Conservation (phyloP, 2,329 filamentous ascomycete species). For the Pseudogymnoascus sp. region DNA sequence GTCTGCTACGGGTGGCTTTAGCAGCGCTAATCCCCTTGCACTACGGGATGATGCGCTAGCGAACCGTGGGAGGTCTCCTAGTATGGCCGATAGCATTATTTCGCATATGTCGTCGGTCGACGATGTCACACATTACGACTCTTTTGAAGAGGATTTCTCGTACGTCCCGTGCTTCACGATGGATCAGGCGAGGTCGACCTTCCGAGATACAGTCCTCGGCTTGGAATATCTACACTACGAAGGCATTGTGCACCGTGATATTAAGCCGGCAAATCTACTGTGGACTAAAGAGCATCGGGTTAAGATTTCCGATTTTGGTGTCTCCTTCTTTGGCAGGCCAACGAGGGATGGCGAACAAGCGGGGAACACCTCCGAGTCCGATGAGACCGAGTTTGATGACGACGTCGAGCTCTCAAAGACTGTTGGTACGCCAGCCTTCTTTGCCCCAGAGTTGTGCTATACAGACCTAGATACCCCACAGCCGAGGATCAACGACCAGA, state of each 20-base stretch:
- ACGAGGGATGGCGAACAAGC: slow-evolving; percentile 75
- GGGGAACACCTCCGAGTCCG: slow-evolving; percentile 67
- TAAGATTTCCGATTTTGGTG: slow-evolving; percentile 98
- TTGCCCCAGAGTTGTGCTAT: slow-evolving; percentile 91
- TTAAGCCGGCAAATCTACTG: slow-evolving; percentile 84
- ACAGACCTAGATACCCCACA: slow-evolving; percentile 64
- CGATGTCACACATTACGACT: slow-evolving; percentile 52
- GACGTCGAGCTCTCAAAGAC: slow-evolving; percentile 96
- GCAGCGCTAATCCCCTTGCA: slow-evolving; percentile 44
- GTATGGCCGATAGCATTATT: slow-evolving; percentile 70
- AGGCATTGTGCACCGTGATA: slow-evolving; percentile 76
- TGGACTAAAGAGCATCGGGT: slow-evolving; percentile 78
- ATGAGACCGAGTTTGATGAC: slow-evolving; percentile 81
- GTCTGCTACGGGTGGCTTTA: slow-evolving; percentile 58
- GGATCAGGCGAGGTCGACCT: slow-evolving; percentile 71
- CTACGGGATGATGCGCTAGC: slow-evolving; percentile 42
- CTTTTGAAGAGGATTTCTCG: slow-evolving; percentile 77
- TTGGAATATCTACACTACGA: slow-evolving; percentile 89
- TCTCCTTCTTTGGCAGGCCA: slow-evolving; percentile 90
- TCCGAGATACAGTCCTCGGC: slow-evolving; percentile 87
- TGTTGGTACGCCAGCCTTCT: slow-evolving; percentile 94
- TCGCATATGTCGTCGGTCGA: slow-evolving; percentile 62
- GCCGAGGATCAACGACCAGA: slow-evolving; percentile 80
- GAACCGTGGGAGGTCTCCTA: slow-evolving; percentile 63
- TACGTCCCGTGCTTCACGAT: slow-evolving; percentile 92